Conservation (phyloP, 768 basidiomycete species). For the Termitomyces sp. region DNA sequence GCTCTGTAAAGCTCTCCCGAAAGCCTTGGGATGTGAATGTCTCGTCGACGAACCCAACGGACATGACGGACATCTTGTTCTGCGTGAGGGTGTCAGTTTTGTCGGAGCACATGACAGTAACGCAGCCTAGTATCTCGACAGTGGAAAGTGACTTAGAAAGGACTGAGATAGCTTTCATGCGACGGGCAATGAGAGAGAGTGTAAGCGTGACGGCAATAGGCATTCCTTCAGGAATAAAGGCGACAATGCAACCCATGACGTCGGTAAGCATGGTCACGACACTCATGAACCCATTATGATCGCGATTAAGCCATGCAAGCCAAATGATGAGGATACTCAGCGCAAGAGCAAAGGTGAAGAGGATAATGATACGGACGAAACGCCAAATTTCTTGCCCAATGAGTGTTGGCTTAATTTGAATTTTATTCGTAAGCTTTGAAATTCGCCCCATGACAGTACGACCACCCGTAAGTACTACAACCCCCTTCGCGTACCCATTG, state of each 20-base stretch:
- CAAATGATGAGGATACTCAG: slow-evolving; percentile 36
- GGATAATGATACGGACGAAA: slow-evolving; percentile 48
- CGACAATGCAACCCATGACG: slow-evolving; percentile 40
- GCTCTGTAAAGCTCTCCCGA: slow-evolving; percentile 3
- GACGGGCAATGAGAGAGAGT: slow-evolving; percentile 20
- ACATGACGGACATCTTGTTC: slow-evolving; percentile 53
- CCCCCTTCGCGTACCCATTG: slow-evolving; percentile 33
- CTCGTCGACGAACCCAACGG: slow-evolving; percentile 32
- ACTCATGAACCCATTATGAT: slow-evolving; percentile 40
- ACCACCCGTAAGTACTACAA: slow-evolving; percentile 37
- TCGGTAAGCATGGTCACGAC: slow-evolving; percentile 47
- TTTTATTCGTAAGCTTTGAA: slow-evolving; percentile 44
- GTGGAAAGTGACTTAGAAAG: slow-evolving; percentile 47
- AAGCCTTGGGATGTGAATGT: slow-evolving; percentile 22
- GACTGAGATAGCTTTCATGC: slow-evolving; percentile 10
- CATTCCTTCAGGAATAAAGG: slow-evolving; percentile 41
- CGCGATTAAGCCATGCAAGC: slow-evolving; percentile 35
- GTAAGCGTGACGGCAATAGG: slow-evolving; percentile 54
- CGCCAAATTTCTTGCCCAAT: slow-evolving; percentile 43
- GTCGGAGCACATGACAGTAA: slow-evolving; percentile 47
- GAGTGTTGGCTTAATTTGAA: slow-evolving; percentile 39
- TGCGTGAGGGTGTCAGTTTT: slow-evolving; percentile 61
- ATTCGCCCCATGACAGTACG: slow-evolving; percentile 47
- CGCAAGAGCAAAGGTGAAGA: slow-evolving; percentile 31
- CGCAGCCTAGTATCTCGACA: slow-evolving; percentile 61